Percentiles rank a stretch among this genome's conserved stretches.
These are phyloP conservation scores for Talaromyces sp. DNA, from an alignment of 2,329 filamentous ascomycete genomes.

Conservation along the genomic window DNA sequence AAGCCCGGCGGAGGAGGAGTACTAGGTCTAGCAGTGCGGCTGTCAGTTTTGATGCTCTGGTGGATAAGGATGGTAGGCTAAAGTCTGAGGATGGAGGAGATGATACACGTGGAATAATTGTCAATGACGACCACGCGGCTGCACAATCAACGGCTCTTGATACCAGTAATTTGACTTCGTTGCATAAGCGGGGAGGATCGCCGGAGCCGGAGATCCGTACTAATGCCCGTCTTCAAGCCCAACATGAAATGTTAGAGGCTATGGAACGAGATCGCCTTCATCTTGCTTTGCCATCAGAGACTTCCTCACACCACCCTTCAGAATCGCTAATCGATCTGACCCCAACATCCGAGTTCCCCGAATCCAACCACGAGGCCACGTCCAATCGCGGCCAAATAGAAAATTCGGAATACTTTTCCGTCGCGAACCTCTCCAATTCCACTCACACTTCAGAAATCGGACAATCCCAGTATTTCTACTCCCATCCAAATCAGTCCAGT, in stretches of 20 bases:
- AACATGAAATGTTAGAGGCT: conserved; percentile 23
- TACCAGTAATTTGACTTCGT: conserved; percentile 27
- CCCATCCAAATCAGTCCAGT: conserved; percentile 30
- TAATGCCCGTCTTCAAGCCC: conserved; percentile 21
- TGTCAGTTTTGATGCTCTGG: conserved; percentile 46
- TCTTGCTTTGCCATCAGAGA: conserved; percentile 32
- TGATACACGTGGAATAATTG: not conserved
- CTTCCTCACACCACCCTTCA: conserved; percentile 40
- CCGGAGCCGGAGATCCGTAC: conserved; percentile 17
- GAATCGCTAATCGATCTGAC: conserved; percentile 47
- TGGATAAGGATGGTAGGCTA: conserved; percentile 44
- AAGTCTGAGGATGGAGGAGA: conserved; percentile 15
- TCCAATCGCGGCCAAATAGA: conserved; percentile 22
- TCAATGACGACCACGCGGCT: conserved; percentile 16
- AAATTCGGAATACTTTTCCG: conserved; percentile 29
- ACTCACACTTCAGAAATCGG: conserved; percentile 38
- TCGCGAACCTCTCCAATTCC: conserved; percentile 23
- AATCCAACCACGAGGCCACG: conserved; percentile 26
- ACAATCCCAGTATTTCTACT: conserved; percentile 34
- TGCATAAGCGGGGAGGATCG: conserved; percentile 26
- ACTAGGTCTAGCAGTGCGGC: conserved; percentile 26
- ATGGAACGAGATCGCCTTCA: conserved; percentile 28
- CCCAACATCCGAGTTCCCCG: conserved; percentile 45
- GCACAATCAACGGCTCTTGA: conserved; percentile 43
- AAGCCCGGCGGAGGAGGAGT: conserved; percentile 34